Evolutionary conservation across 352 stramenopile genomes (phyloP).

Genomic region (Globisporangium camurandrum): DNA sequence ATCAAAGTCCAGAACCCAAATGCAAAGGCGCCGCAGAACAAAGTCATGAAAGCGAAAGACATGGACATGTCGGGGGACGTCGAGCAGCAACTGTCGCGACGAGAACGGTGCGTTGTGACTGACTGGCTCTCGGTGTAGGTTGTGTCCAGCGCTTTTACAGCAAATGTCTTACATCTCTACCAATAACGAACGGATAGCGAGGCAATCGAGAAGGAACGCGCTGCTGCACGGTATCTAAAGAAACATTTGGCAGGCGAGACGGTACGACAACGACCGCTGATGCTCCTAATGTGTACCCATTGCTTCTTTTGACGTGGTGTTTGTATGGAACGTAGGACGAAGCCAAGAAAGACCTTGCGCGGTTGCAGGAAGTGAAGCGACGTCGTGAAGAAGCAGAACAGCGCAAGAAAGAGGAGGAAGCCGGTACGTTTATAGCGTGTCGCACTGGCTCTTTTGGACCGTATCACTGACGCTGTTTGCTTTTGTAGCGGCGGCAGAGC

Average conservation of each 20-base stretch:
- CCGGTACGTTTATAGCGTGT: slow-evolving; percentile 23
- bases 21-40: slow-evolving; percentile 49
- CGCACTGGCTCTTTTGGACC: neutral
- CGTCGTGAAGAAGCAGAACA: slow-evolving; percentile 76
- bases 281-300: neutral
- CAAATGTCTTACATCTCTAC: neutral
- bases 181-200: too few relatives aligned
- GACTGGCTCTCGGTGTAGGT: neutral
- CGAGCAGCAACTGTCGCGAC: slow-evolving; percentile 68
- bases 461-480: slow-evolving; percentile 6
- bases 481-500: slow-evolving; percentile 40
- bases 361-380: slow-evolving; percentile 70
- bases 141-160: too few relatives aligned
- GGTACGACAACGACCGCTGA: slow-evolving; percentile 13
- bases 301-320: neutral
- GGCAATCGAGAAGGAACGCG: slow-evolving; percentile 78
- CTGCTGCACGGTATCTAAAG: slow-evolving; percentile 72
- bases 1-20: slow-evolving; percentile 85
- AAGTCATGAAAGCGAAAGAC: slow-evolving; percentile 86
- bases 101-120: slow-evolving; percentile 48
- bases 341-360: slow-evolving; percentile 79
- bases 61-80: slow-evolving; percentile 37
- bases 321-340: slow-evolving; percentile 34
- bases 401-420: slow-evolving; percentile 77
- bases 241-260: slow-evolving; percentile 82